Percentiles rank a stretch among this genome's conserved stretches.
Evolutionary conservation across 148 eudicot species (phyloP).

Genomic region (Amaranthus palmeri): DNA sequence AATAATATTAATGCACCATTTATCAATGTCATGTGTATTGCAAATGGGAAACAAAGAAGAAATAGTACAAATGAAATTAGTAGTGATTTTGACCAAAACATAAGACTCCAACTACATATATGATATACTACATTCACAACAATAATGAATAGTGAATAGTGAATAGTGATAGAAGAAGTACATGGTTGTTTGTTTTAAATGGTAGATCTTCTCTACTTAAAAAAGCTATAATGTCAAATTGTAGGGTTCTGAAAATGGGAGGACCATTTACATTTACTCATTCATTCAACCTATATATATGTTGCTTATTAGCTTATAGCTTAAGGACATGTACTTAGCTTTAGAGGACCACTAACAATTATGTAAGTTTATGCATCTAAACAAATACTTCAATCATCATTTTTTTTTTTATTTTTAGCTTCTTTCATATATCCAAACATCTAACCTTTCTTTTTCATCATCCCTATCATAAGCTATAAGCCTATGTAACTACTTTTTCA

Average conservation of each 20-base stretch:
- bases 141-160: neutral
- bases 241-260: constrained; percentile 18
- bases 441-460: no score
- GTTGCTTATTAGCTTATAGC: constrained; percentile 6
- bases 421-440: no score
- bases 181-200: constrained; percentile 19
- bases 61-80: neutral
- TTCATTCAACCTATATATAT: neutral
- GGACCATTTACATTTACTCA: neutral
- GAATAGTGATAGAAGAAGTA: constrained; percentile 6
- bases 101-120: neutral
- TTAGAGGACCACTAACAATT: constrained; percentile 4
- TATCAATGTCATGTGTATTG: no score
- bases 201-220: constrained; percentile 4
- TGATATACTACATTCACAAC: neutral
- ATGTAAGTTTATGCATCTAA: no score
- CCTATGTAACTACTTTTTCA: no score
- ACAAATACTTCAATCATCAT: no score
- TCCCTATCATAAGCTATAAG: no score
- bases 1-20: no score
- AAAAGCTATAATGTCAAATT: constrained; percentile 18
- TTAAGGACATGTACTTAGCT: neutral
- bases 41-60: no score
- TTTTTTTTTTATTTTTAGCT: no score
- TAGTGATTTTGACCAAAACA: neutral